These are phyloP conservation scores for Colletotrichum gloeosporioides DNA, from an alignment of 2,329 filamentous ascomycete genomes.

Conservation along the genomic window DNA sequence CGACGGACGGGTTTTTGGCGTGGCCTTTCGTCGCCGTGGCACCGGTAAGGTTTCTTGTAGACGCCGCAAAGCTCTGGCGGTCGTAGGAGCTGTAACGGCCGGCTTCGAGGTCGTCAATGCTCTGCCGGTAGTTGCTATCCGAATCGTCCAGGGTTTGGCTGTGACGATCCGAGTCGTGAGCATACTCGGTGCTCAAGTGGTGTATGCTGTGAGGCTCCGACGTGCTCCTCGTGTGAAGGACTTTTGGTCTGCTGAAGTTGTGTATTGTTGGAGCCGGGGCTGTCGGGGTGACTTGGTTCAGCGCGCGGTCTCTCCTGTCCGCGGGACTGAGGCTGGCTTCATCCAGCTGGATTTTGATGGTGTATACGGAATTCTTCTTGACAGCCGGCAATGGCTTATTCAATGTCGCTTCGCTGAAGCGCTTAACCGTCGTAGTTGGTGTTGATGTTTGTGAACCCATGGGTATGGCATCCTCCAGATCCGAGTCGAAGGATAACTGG, in stretches of 20 bases:
- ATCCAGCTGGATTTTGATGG: conserved; percentile 21
- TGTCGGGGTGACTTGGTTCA: not conserved
- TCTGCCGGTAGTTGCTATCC: not conserved
- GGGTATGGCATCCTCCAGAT: not conserved
- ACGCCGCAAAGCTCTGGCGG: not conserved
- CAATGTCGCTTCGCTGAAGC: conserved; percentile 9
- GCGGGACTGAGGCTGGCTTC: conserved; percentile 1
- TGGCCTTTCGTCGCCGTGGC: not conserved
- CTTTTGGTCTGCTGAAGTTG: conserved; percentile 13
- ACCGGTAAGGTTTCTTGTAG: not conserved
- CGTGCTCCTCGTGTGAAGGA: not conserved
- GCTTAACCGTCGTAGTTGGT: not conserved
- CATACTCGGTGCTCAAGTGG: not conserved
- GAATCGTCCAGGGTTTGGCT: conserved; percentile 6
- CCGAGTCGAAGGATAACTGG: not conserved
- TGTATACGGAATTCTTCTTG: conserved; percentile 18
- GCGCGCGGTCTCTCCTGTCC: conserved; percentile 1
- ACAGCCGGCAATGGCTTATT: conserved; percentile 34
- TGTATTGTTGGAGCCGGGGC: not conserved
- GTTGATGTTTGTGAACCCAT: not conserved
- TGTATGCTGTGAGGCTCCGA: not conserved
- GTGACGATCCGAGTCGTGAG: not conserved
- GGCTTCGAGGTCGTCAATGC: not conserved
- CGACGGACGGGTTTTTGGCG: not conserved
- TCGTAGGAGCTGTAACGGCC: not conserved